These are phyloP conservation scores for Verticillium zaregamsianum DNA, from an alignment of 2,329 filamentous ascomycete genomes.

Conservation along the genomic window DNA sequence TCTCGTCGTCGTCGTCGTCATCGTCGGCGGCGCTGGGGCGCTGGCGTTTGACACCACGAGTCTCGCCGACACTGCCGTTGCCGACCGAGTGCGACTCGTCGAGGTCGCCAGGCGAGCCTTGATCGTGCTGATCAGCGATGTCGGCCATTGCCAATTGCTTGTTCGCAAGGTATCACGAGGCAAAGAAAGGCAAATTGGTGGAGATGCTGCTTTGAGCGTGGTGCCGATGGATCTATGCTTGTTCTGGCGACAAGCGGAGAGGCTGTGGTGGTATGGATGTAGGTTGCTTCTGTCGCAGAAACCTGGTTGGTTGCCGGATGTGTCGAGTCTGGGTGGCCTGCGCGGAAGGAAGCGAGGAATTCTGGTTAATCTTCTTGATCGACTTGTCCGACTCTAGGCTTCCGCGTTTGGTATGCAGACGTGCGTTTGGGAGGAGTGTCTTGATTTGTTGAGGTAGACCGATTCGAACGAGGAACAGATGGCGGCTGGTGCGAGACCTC, in stretches of 20 bases:
- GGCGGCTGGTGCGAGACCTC: background rate
- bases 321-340: constrained; percentile 38
- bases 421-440: background rate
- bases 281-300: constrained; percentile 46
- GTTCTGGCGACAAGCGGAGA: constrained; percentile 57
- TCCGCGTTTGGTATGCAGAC: constrained; percentile 22
- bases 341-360: constrained; percentile 39
- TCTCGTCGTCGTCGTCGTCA: constrained; percentile 96
- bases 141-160: constrained; percentile 60
- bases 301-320: constrained; percentile 48
- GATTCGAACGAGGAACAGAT: background rate
- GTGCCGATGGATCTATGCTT: constrained; percentile 63
- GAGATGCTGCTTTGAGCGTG: constrained; percentile 63
- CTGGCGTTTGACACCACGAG: constrained; percentile 83
- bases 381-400: constrained; percentile 25
- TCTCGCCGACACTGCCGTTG: constrained; percentile 59
- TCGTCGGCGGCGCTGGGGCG: constrained; percentile 83
- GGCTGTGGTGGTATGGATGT: constrained; percentile 23
- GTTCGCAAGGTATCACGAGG: constrained; percentile 34
- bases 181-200: constrained; percentile 53
- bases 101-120: constrained; percentile 69
- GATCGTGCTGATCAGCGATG: constrained; percentile 73
- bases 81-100: constrained; percentile 69
- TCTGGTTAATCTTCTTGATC: constrained; percentile 33
- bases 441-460: constrained; percentile 1